A percentile compares a stretch with the other conserved stretches of the same genome.
phyloP scores from a whole-genome alignment of 176 grass and related monocot genomes.

The Coix lacrymajobi region DNA sequence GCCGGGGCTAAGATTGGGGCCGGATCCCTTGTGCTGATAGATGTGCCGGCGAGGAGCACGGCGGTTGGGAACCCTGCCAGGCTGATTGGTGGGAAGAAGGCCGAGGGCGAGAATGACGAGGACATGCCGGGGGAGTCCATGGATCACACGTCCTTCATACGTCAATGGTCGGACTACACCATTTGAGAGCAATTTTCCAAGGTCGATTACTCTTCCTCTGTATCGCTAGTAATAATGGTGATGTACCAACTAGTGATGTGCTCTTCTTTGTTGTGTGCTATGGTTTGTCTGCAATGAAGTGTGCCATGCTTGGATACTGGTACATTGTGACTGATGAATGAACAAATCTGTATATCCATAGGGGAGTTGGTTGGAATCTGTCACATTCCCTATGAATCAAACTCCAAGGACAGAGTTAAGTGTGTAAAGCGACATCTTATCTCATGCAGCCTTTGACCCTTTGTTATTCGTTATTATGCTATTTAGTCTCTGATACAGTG shows the following conservation, averaged over 20 bases:
- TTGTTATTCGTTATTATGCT: not conserved
- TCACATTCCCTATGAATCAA: not conserved
- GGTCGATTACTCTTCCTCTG: conserved; percentile 33
- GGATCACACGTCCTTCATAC: conserved; percentile 97
- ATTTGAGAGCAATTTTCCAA: conserved; percentile 37
- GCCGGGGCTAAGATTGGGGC: conserved; percentile 94
- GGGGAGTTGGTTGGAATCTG: not conserved
- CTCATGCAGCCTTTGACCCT: not conserved
- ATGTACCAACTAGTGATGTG: conserved; percentile 15
- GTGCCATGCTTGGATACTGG: not conserved
- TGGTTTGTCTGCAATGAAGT: not conserved
- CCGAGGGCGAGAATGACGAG: conserved; percentile 38
- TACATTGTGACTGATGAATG: not conserved
- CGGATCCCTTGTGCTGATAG: conserved; percentile 78
- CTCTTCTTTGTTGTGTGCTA: not conserved
- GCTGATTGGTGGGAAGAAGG: conserved; percentile 44
- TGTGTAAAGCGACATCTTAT: not conserved
- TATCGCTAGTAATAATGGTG: not conserved
- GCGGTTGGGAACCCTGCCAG: conserved; percentile 92
- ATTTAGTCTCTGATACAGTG: not conserved
- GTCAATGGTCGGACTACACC: conserved; percentile 84
- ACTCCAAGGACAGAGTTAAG: not conserved
- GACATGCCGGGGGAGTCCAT: conserved; percentile 83
- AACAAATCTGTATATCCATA: conserved; percentile 4
- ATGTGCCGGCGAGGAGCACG: conserved; percentile 74